A percentile compares a stretch with the other conserved stretches of the same genome.
Conservation (phyloP, 2,329 filamentous ascomycete species). For the Rhynchosporium secalis region DNA sequence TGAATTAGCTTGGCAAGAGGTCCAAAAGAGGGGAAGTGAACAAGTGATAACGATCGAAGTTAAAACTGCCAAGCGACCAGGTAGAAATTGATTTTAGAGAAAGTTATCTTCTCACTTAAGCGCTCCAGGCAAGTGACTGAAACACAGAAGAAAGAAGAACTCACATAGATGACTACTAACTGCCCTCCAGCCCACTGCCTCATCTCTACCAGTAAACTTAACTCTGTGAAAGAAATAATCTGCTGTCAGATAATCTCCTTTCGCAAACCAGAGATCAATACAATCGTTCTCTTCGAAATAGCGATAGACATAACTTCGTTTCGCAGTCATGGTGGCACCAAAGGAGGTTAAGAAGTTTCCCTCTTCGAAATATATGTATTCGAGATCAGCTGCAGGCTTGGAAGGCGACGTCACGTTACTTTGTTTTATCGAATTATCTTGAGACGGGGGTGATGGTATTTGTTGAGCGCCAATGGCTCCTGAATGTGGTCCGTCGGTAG, state of each 20-base stretch:
- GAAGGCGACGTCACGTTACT: neutral
- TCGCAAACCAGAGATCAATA: conserved; percentile 73
- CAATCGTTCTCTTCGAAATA: conserved; percentile 61
- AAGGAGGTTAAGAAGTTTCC: conserved; percentile 60
- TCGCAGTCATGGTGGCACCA: conserved; percentile 37
- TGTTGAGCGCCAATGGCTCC: neutral
- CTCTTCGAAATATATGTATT: conserved; percentile 70
- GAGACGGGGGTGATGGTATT: neutral
- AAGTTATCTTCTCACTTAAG: neutral
- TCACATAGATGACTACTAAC: conserved; percentile 66
- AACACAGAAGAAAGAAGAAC: conserved; percentile 1
- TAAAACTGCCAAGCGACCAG: too few species aligned
- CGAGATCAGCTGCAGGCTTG: conserved; percentile 32
- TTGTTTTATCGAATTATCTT: too few species aligned
- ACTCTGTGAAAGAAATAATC: conserved; percentile 77
- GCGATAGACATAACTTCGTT: conserved; percentile 65
- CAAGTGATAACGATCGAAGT: too few species aligned
- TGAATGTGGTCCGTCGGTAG: conserved; percentile 45
- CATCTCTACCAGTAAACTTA: conserved; percentile 49
- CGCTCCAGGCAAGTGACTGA: neutral
- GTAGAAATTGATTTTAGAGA: too few species aligned
- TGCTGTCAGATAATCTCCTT: conserved; percentile 58
- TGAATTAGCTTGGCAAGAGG: neutral
- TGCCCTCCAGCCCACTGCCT: conserved; percentile 52
- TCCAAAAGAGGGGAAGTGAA: neutral